Percentiles rank a stretch among this genome's conserved stretches.
These are phyloP conservation scores for Cryptosporidium ubiquitum DNA, from an alignment of 169 alveolate genomes.

Conservation along the genomic window DNA sequence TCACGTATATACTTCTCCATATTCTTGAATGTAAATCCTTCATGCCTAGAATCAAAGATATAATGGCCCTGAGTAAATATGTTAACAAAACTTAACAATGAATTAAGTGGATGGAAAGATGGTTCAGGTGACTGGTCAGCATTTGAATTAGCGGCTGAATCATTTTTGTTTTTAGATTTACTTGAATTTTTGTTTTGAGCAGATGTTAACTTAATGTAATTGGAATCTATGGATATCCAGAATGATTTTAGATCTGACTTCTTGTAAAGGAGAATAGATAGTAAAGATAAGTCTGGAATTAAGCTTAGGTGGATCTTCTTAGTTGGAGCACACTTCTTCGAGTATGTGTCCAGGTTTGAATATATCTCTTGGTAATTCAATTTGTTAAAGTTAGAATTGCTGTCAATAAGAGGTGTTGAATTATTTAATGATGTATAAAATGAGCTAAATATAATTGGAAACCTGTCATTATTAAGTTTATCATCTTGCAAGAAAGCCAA, in stretches of 20 bases:
- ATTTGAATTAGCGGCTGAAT: neutral
- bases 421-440: conserved; percentile 51
- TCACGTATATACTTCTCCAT: conserved; percentile 59
- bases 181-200: neutral
- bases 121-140: neutral
- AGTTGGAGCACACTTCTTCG: conserved; percentile 26
- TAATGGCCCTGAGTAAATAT: conserved; percentile 55
- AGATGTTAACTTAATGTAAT: conserved; percentile 1
- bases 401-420: conserved; percentile 56
- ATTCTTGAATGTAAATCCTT: conserved; percentile 48
- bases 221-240: conserved; percentile 65
- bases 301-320: conserved; percentile 54
- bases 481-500: conserved; percentile 17
- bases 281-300: conserved; percentile 57
- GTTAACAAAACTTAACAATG: conserved; percentile 20
- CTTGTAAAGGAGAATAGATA: conserved; percentile 57
- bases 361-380: conserved; percentile 34
- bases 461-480: conserved; percentile 2
- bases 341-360: conserved; percentile 32
- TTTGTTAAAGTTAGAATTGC: conserved; percentile 42
- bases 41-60: conserved; percentile 49
- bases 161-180: neutral
- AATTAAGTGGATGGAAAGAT: conserved; percentile 51
- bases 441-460: conserved; percentile 57
- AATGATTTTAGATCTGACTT: conserved; percentile 47